Evolutionary conservation across 1,139 yeast species (phyloP), one percentile per base, ranked within the genome.

Genomic region (Lodderomyces orthopsilosis): DNA sequence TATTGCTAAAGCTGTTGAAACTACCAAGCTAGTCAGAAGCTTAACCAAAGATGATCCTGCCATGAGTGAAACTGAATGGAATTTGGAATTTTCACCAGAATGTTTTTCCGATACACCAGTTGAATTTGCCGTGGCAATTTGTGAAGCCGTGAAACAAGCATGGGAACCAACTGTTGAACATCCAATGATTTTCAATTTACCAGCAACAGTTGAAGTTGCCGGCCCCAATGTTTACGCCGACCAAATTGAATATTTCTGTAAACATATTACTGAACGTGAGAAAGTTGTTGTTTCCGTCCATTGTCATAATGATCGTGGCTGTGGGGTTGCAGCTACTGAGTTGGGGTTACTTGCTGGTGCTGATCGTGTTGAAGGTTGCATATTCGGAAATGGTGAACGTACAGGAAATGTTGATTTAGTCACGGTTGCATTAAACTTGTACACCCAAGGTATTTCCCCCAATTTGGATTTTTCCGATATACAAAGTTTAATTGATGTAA

Each of bases 311-410:
- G 78, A 73, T 50, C 64, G 78, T 53, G 78, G 78, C 1, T 73
- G 78, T 53, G 76, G 75, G 30, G 76, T 73, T 30, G 78, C 78
- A 23, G 78, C 78, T 21, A 67, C 76, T 14, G 78, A 73, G 53
- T 63, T 73, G 48, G 78, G 77, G 23, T 60, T 68, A 42, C 58
- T 73, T 56, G 78, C 78, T 12, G 78, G 78, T 43, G 78, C 77
- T 38, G 77, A 73, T 55, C 63, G 78, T 56, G 74, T 73, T 22
- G 78, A 73, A 52, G 78, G 78, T 2, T 72, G 77, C 59, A 64
- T 73, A 43, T 73, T 73, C 44, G 78, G 78, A 13, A 72, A 70
- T 46, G 78, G 78, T 49, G 78, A 73, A 57, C 62, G 78, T 57
- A 73, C 78, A 14, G 78, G 78, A 47, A 73, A 73, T 47, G 78